Evolutionary conservation across 139 green algal genomes (phyloP).

Genomic region (Spirogloea muscicola): DNA sequence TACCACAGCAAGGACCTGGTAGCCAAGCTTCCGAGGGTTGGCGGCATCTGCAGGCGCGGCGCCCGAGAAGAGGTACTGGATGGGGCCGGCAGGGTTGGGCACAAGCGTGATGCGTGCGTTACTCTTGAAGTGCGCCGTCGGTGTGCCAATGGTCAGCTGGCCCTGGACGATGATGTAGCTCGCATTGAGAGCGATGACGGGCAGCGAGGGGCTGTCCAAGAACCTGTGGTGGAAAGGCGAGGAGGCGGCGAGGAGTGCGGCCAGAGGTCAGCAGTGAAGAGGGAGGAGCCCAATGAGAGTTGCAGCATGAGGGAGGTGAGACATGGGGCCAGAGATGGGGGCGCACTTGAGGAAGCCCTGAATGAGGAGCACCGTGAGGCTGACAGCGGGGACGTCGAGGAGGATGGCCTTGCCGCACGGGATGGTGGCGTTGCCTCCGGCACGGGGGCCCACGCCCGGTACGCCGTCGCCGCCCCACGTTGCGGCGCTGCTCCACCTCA

Average conservation of each 20-base stretch:
- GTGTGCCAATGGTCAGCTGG: conserved; percentile 13
- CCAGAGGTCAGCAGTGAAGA: no score
- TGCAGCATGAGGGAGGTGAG: background rate
- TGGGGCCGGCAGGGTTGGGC: conserved; percentile 12
- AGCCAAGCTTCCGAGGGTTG: conserved; percentile 12
- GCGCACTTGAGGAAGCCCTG: background rate
- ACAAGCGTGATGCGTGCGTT: conserved; percentile 9
- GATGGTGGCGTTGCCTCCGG: conserved; percentile 9
- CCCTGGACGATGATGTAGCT: conserved; percentile 15
- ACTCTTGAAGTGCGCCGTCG: conserved; percentile 1
- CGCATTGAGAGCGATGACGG: conserved; percentile 8
- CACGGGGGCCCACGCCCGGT: background rate
- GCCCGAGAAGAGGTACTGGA: background rate
- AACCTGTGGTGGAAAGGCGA: conserved; percentile 17
- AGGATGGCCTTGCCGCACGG: conserved; percentile 17
- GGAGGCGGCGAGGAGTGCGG: no score
- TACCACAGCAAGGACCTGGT: conserved; percentile 29
- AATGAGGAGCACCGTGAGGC: background rate
- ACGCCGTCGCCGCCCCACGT: conserved; percentile 8
- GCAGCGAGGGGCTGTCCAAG: background rate
- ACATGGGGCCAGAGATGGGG: background rate
- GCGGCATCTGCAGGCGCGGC: background rate
- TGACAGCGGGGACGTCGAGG: background rate
- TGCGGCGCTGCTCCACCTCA: conserved; percentile 13
- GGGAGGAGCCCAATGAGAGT: no score